Conservation (phyloP, 2,329 filamentous ascomycete genomes). For the Teratosphaeria epicoccoides region DNA sequence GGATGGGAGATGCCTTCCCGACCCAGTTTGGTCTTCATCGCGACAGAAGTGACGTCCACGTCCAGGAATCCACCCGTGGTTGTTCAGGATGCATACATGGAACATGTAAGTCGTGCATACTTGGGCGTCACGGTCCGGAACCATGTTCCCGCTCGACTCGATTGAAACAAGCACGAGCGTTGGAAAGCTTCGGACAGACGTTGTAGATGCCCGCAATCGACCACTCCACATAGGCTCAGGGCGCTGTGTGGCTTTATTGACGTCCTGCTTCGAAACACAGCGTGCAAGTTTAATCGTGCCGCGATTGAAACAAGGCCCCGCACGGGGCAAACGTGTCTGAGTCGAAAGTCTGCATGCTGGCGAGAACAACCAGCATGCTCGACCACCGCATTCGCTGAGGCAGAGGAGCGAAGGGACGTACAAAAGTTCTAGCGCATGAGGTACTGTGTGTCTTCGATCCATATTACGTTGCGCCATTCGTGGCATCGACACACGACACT, state of each 20-base stretch:
- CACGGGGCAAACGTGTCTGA: too few species aligned
- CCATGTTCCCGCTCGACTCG: background rate
- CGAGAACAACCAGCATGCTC: too few species aligned
- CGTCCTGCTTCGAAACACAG: background rate
- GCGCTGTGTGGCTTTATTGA: background rate
- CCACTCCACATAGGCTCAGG: background rate
- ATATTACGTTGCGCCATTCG: too few species aligned
- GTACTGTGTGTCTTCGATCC: too few species aligned
- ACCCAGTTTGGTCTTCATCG: too few species aligned
- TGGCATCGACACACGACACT: too few species aligned
- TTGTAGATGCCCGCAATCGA: background rate
- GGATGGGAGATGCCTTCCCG: background rate
- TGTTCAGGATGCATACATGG: background rate
- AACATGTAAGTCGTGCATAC: background rate
- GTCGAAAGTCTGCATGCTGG: too few species aligned
- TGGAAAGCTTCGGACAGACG: background rate
- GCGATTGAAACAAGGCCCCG: too few species aligned
- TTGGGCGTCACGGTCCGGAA: background rate
- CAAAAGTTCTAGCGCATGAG: too few species aligned
- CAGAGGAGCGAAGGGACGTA: too few species aligned
- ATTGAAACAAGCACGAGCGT: background rate
- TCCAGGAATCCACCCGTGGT: background rate
- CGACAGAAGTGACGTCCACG: background rate
- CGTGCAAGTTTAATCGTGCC: background rate
- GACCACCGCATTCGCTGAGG: too few species aligned